A percentile compares a stretch with the other conserved stretches of the same genome.
Conservation (phyloP, 2,329 filamentous ascomycete species). For the Septoria linicola region DNA sequence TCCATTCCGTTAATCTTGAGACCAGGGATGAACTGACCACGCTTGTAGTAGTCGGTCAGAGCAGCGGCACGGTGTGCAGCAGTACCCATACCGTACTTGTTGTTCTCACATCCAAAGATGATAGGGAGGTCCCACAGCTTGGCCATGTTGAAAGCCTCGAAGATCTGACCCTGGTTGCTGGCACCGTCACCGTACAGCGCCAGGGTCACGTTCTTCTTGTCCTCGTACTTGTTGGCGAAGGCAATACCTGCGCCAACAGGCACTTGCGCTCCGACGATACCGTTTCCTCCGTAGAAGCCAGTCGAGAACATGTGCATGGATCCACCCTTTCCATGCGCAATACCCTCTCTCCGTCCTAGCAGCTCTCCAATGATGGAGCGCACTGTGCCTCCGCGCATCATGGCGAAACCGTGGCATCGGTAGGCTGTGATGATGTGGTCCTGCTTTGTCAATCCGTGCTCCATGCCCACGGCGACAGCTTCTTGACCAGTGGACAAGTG, state of each 20-base stretch:
- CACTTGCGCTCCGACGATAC: conserved; percentile 97
- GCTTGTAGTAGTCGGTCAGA: conserved; percentile 99
- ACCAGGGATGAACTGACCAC: conserved; percentile 98
- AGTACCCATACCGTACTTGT: conserved; percentile 99
- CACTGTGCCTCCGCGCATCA: conserved; percentile 90
- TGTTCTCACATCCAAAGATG: conserved; percentile 99
- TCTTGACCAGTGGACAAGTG: conserved; percentile 97
- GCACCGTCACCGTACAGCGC: conserved; percentile 97
- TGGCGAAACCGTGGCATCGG: conserved; percentile 96
- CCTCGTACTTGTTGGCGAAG: conserved; percentile 94
- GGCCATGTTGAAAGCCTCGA: conserved; percentile 99
- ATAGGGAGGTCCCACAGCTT: conserved; percentile 97
- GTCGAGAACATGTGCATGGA: conserved; percentile 99
- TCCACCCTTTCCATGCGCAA: conserved; percentile 97
- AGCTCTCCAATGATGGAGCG: conserved; percentile 95
- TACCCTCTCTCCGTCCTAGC: conserved; percentile 90
- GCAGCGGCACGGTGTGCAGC: conserved; percentile 90
- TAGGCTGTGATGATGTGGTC: conserved; percentile 98
- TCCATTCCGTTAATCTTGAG: conserved; percentile 99
- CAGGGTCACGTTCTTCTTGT: conserved; percentile 80
- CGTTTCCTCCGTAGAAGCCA: conserved; percentile 97
- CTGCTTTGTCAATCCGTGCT: conserved; percentile 85
- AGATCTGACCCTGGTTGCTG: conserved; percentile 98
- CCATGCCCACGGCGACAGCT: conserved; percentile 94
- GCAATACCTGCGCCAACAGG: conserved; percentile 94